Evolutionary conservation across 176 grass and related monocot species (phyloP), one percentile per base, ranked within the genome.

Genomic region (Leersia perrieri): DNA sequence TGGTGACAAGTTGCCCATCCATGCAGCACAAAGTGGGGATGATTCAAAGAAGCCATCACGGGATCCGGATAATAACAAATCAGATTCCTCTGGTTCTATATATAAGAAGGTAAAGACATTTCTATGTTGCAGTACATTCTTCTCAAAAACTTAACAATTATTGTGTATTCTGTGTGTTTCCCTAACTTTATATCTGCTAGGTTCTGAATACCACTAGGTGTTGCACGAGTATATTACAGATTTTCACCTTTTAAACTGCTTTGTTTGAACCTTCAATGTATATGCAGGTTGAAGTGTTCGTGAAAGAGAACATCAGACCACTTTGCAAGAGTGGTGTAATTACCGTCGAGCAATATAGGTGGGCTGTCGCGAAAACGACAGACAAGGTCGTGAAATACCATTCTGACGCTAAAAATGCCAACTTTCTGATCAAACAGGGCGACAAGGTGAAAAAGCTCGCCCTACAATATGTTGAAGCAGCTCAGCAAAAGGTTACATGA

Each of bases 371-470:
- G 0, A 95, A 91, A 84, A 88, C 96, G n/a, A 89, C 88, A 0
- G 96, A 95, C 4, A 95, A 99, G 60, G 92, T 99, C 31, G 93
- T 91, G 96, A 86, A 40, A 73, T 90, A 84, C 82, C 96, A 99
- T 62, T 76, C 25, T 5, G 84, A 93, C 9, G 88, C 89, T 5
- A 84, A 95, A 75, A 95, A 85, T 60, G 96, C 96, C 1, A 95
- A 82, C 84, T 99, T 99, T 62, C 68, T 99, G 34, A 91, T 99
- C 77, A 95, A 95, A 78, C 92, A 93, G 58, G 88, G 96, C 9
- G 96, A 99, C n/a, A 99, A 95, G 84, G 96, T 99, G 61, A 99
- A 91, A 79, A 95, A 82, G 47, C 90, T 99, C 5, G 90, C 92
- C 1, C 86, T 93, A 25, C 96, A 99, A 87, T 95, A 99, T 78